Percentiles rank a stretch among this genome's conserved stretches.
phyloP scores from a whole-genome alignment of 257 asterid species.

The Parsonsia alboflavescens region DNA sequence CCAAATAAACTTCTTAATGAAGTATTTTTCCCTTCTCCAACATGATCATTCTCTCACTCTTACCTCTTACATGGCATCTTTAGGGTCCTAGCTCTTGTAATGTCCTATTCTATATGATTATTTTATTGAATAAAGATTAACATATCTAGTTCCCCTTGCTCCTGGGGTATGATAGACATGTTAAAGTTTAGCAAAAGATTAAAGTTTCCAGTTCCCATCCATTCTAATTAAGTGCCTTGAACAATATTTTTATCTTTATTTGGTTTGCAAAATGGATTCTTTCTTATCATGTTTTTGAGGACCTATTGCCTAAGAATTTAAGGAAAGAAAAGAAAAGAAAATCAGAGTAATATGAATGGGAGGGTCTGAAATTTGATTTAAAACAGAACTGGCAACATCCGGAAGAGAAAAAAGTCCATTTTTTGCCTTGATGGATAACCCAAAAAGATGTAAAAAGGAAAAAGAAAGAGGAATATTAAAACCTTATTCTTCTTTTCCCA shows the following conservation, averaged over 20 bases:
- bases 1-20: background rate
- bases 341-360: background rate
- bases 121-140: background rate
- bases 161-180: background rate
- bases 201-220: background rate
- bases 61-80: background rate
- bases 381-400: no score
- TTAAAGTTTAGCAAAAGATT: background rate
- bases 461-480: background rate
- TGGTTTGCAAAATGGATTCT: background rate
- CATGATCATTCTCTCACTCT: background rate
- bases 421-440: background rate
- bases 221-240: background rate
- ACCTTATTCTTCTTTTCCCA: background rate
- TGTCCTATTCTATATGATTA: background rate
- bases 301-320: background rate
- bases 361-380: background rate
- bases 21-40: background rate
- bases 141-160: background rate
- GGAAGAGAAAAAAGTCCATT: no score
- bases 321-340: background rate
- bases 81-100: background rate
- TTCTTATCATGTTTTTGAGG: background rate
- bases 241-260: background rate
- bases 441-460: background rate